These are phyloP conservation scores for Brassica cretica DNA, from an alignment of 345 rosid species.

Conservation along the genomic window DNA sequence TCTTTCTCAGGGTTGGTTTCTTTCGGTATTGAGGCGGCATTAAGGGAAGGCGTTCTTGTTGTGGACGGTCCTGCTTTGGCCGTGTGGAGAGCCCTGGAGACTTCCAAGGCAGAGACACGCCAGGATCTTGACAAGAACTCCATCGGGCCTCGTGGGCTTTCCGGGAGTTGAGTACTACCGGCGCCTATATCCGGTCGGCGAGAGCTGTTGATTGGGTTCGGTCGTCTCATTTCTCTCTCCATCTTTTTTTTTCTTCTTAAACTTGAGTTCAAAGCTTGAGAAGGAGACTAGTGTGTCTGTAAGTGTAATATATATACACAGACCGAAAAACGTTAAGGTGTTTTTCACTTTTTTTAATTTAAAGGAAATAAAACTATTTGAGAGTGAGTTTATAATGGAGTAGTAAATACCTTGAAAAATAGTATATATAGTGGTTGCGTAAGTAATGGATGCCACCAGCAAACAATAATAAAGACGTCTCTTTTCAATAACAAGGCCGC, in stretches of 20 bases:
- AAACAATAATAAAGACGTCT: constrained; percentile 17
- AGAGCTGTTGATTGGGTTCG: constrained; percentile 43
- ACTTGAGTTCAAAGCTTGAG: neutral
- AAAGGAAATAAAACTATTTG: neutral
- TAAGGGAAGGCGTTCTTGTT: constrained; percentile 39
- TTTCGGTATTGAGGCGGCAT: constrained; percentile 64
- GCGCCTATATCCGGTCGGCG: constrained; percentile 41
- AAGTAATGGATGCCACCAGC: constrained; percentile 25
- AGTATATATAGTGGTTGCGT: constrained; percentile 30
- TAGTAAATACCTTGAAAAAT: neutral
- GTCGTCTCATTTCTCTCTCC: constrained; percentile 47
- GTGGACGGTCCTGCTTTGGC: constrained; percentile 28
- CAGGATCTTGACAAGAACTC: constrained; percentile 92
- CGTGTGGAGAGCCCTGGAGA: constrained; percentile 64
- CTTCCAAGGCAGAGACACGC: constrained; percentile 81
- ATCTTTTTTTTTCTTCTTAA: constrained; percentile 15
- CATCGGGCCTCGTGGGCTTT: constrained; percentile 89
- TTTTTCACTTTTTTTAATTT: neutral
- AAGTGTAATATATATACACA: constrained; percentile 4
- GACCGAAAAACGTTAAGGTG: constrained; percentile 6
- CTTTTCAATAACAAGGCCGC: constrained; percentile 29
- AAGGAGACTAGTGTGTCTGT: neutral
- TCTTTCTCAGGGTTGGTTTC: constrained; percentile 40
- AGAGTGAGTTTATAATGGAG: neutral
- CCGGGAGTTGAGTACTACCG: constrained; percentile 53